phyloP scores from a whole-genome alignment of 805 yeast species.

The Brettanomyces custersianus region DNA sequence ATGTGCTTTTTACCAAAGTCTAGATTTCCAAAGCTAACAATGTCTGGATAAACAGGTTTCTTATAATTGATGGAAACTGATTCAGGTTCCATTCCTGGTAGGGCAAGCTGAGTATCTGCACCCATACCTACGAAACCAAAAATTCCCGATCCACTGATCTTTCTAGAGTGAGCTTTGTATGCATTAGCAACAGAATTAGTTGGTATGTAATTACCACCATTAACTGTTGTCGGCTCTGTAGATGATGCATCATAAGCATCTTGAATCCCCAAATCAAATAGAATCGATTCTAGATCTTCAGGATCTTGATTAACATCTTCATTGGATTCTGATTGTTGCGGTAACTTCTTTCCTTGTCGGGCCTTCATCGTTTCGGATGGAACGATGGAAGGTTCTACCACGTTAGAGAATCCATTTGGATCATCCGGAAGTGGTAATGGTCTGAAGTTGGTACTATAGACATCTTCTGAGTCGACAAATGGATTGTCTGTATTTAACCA shows the following conservation, averaged over 20 bases:
- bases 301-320: neutral
- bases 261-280: constrained; percentile 23
- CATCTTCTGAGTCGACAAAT: constrained; percentile 25
- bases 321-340: neutral
- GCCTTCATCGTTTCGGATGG: constrained; percentile 5
- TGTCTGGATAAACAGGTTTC: constrained; percentile 24
- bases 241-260: constrained; percentile 20
- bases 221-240: neutral
- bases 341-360: neutral
- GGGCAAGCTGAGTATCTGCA: constrained; percentile 46
- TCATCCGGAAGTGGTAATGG: constrained; percentile 45
- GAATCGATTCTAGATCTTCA: constrained; percentile 19
- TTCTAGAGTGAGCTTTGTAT: constrained; percentile 40
- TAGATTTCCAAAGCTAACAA: constrained; percentile 28
- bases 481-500: constrained; percentile 14
- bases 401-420: constrained; percentile 33
- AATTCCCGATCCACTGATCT: constrained; percentile 71
- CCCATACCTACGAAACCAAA: constrained; percentile 61
- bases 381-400: constrained; percentile 8
- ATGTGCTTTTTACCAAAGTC: constrained; percentile 11
- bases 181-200: neutral
- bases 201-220: neutral
- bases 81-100: constrained; percentile 35
- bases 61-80: constrained; percentile 18
- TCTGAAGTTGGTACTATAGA: constrained; percentile 24